Conservation (phyloP, 75 land plant species). For the Cupressus sempervirens region DNA sequence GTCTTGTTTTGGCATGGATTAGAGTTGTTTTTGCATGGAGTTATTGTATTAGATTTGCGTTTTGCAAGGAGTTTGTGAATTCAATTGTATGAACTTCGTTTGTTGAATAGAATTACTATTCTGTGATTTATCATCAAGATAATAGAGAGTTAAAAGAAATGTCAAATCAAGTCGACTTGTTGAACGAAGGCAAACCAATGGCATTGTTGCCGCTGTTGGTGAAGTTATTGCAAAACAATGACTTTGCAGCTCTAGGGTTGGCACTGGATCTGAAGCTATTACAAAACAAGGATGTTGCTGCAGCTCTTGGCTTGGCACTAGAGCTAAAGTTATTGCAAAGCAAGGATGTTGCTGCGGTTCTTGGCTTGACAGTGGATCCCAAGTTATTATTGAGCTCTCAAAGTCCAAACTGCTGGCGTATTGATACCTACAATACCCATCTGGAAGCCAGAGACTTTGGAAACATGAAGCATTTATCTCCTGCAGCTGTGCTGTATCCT, state of each 20-base stretch:
- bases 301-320: too few species aligned
- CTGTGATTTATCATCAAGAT: too few species aligned
- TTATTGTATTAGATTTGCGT: too few species aligned
- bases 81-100: too few species aligned
- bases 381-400: slow-evolving; percentile 7
- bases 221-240: too few species aligned
- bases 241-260: too few species aligned
- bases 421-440: slow-evolving; percentile 27
- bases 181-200: background rate
- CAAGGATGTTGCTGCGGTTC: slow-evolving; percentile 8
- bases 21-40: too few species aligned
- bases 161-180: background rate
- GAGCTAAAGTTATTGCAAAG: background rate
- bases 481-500: slow-evolving; percentile 53
- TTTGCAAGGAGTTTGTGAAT: too few species aligned
- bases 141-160: background rate
- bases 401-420: slow-evolving; percentile 12
- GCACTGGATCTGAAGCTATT: too few species aligned
- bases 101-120: too few species aligned
- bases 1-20: too few species aligned
- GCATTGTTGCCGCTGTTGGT: too few species aligned
- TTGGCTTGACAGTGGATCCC: slow-evolving; percentile 25
- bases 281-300: background rate
- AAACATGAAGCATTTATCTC: slow-evolving; percentile 18
- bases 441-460: slow-evolving; percentile 51